Evolutionary conservation across 208 protist genomes (phyloP).

Genomic region (Balamuthia mandrillaris): DNA sequence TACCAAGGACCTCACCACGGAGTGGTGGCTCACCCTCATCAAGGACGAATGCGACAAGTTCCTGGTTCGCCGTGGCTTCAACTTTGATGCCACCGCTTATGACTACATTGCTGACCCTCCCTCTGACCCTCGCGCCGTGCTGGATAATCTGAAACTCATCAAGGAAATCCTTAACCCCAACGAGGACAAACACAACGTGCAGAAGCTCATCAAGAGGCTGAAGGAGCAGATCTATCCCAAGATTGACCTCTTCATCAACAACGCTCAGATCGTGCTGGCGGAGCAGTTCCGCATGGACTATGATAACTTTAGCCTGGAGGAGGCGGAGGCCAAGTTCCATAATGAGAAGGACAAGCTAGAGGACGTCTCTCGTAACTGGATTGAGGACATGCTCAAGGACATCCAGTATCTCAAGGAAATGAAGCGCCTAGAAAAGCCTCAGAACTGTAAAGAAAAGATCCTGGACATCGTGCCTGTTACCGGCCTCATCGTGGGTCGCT

Average conservation of each 20-base stretch:
- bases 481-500: slow-evolving; percentile 5
- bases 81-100: background rate
- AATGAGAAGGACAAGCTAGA: background rate
- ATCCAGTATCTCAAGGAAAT: background rate
- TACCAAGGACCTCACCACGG: slow-evolving; percentile 6
- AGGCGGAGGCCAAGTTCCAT: background rate
- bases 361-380: background rate
- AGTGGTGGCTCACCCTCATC: slow-evolving; percentile 20
- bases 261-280: background rate
- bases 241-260: slow-evolving; percentile 12
- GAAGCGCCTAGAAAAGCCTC: slow-evolving; percentile 25
- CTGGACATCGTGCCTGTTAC: slow-evolving; percentile 27
- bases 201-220: slow-evolving; percentile 9
- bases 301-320: background rate
- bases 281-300: slow-evolving; percentile 9
- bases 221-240: slow-evolving; percentile 7
- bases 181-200: slow-evolving; percentile 7
- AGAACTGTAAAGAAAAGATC: slow-evolving; percentile 23
- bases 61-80: background rate
- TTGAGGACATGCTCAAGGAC: slow-evolving; percentile 28
- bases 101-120: slow-evolving; percentile 4
- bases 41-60: slow-evolving; percentile 29
- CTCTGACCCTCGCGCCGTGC: background rate
- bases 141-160: slow-evolving; percentile 1
- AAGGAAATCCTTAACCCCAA: background rate